phyloP scores from a whole-genome alignment of 495 filamentous ascomycete species.

The Astrothelium macrocarpum region DNA sequence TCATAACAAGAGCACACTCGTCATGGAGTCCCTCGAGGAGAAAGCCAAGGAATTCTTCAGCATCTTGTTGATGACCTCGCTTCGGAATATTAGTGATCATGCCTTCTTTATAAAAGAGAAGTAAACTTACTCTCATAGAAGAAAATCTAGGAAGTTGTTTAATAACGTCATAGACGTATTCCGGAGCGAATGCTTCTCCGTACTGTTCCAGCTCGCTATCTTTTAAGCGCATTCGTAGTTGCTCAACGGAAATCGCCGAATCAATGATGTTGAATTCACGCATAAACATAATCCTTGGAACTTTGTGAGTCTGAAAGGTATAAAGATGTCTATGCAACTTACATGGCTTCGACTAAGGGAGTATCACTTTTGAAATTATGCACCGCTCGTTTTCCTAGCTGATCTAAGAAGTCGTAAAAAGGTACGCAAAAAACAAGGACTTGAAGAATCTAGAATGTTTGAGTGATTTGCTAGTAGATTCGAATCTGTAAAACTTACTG shows the following conservation, averaged over 20 bases:
- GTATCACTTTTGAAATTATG: conserved; percentile 94
- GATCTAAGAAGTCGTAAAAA: conserved; percentile 89
- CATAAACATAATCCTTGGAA: conserved; percentile 86
- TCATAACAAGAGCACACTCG: conserved; percentile 73
- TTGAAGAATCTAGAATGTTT: conserved; percentile 64
- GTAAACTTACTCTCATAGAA: conserved; percentile 65
- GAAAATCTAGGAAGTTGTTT: conserved; percentile 76
- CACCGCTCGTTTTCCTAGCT: conserved; percentile 67
- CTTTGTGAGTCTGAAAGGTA: background rate
- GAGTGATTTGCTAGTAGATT: conserved; percentile 6
- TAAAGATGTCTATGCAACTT: conserved; percentile 32
- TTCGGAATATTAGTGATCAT: conserved; percentile 32
- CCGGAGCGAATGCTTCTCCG: conserved; percentile 83
- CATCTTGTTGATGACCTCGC: conserved; percentile 96
- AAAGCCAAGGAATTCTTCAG: conserved; percentile 94
- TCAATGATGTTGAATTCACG: conserved; percentile 81
- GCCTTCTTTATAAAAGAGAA: background rate
- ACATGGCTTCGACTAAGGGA: conserved; percentile 89
- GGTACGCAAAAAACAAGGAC: conserved; percentile 85
- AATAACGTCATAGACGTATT: conserved; percentile 93
- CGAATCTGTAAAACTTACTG: conserved; percentile 49
- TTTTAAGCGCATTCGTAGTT: conserved; percentile 63
- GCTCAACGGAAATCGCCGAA: conserved; percentile 62
- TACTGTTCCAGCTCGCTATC: conserved; percentile 77
- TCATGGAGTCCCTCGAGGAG: conserved; percentile 87